Percentiles rank a stretch among this genome's conserved stretches.
phyloP scores from a whole-genome alignment of 164 flowering plant genomes.

The Akebia trifoliata region DNA sequence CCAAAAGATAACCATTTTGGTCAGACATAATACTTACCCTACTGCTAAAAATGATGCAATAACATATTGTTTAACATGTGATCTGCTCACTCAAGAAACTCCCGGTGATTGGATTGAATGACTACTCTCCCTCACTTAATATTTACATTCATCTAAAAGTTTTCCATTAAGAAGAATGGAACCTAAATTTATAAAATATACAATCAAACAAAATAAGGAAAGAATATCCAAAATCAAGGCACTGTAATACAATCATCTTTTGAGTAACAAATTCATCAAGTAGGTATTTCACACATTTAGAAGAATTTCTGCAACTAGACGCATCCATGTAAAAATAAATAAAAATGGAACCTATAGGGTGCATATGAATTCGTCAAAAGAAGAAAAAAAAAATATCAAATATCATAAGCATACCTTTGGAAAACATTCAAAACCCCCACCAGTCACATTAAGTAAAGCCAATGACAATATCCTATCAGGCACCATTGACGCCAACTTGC shows the following conservation, averaged over 20 bases:
- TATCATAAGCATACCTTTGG: constrained; percentile 63
- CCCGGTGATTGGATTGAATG: too few species aligned
- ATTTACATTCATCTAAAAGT: neutral
- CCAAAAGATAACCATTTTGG: too few species aligned
- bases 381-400: neutral
- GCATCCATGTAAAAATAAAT: neutral
- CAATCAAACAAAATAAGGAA: too few species aligned
- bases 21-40: too few species aligned
- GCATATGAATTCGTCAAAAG: neutral
- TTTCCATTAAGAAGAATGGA: neutral
- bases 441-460: constrained; percentile 88
- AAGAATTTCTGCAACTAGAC: constrained; percentile 1
- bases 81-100: too few species aligned
- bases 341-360: neutral
- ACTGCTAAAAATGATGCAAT: too few species aligned
- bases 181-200: neutral
- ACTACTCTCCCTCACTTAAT: too few species aligned
- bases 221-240: too few species aligned
- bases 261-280: neutral
- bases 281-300: neutral
- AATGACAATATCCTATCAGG: constrained; percentile 76
- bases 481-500: constrained; percentile 83
- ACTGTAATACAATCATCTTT: neutral
- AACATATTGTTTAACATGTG: too few species aligned
- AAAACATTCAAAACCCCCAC: constrained; percentile 89